Evolutionary conservation across 352 stramenopile genomes (phyloP).

Genomic region (Pythium aquatile): DNA sequence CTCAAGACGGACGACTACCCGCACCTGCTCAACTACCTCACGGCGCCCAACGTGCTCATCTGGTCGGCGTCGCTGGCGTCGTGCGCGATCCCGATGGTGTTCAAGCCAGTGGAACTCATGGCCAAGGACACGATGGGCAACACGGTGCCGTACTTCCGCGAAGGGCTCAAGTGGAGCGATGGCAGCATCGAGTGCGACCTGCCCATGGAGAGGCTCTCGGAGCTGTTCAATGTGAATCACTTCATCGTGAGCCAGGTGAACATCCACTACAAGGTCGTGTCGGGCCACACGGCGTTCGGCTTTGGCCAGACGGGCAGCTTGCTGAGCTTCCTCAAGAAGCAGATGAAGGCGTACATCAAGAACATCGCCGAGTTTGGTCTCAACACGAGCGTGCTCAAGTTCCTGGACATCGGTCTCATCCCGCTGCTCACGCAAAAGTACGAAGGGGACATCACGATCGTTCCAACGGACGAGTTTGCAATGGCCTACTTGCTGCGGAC

Average conservation of each 20-base stretch:
- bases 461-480: slow-evolving; percentile 89
- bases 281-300: slow-evolving; percentile 64
- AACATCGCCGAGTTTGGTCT: slow-evolving; percentile 84
- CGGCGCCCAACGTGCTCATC: slow-evolving; percentile 96
- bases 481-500: slow-evolving; percentile 76
- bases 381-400: slow-evolving; percentile 82
- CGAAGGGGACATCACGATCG: slow-evolving; percentile 98
- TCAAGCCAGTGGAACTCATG: slow-evolving; percentile 93
- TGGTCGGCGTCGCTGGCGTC: slow-evolving; percentile 96
- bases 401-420: slow-evolving; percentile 79
- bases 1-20: slow-evolving; percentile 91
- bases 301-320: slow-evolving; percentile 81
- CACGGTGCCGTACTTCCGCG: slow-evolving; percentile 76
- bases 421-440: slow-evolving; percentile 93
- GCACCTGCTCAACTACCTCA: slow-evolving; percentile 93
- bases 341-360: slow-evolving; percentile 91
- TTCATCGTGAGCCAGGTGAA: slow-evolving; percentile 98
- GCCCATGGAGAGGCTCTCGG: slow-evolving; percentile 94
- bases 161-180: slow-evolving; percentile 93
- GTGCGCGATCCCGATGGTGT: slow-evolving; percentile 94
- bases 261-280: slow-evolving; percentile 86
- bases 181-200: slow-evolving; percentile 94
- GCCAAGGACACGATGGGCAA: slow-evolving; percentile 92
- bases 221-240: slow-evolving; percentile 99
- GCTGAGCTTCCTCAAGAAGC: slow-evolving; percentile 95